These are phyloP conservation scores for Zygnema circumcarinatum DNA, from an alignment of 139 green algal species.

Conservation along the genomic window DNA sequence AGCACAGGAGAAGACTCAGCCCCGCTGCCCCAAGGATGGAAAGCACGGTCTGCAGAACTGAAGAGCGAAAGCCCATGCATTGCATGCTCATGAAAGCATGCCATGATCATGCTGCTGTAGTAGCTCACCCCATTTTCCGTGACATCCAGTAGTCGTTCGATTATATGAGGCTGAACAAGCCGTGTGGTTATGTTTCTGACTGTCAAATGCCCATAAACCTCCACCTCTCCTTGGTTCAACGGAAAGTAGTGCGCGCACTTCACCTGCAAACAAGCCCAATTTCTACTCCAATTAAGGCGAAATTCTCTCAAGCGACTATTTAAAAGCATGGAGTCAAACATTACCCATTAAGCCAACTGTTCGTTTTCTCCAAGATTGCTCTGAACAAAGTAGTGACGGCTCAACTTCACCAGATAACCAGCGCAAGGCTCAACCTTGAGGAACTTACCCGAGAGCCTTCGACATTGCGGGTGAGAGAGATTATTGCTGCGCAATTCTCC, in stretches of 20 bases:
- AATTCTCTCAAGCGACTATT: too few relatives aligned
- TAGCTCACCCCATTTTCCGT: background rate
- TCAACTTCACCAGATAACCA: background rate
- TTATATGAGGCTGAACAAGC: background rate
- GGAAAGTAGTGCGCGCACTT: constrained; percentile 73
- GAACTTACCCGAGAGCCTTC: constrained; percentile 35
- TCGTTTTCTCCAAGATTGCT: too few relatives aligned
- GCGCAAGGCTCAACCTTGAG: too few relatives aligned
- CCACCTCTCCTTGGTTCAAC: background rate
- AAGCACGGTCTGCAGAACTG: background rate
- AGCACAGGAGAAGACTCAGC: background rate
- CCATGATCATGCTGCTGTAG: background rate
- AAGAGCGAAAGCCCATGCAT: background rate
- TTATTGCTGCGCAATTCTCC: constrained; percentile 56
- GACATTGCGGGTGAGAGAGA: constrained; percentile 71
- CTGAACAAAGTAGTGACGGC: background rate
- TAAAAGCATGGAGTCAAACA: too few relatives aligned
- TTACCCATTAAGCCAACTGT: too few relatives aligned
- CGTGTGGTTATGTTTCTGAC: constrained; percentile 14
- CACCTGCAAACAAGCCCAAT: constrained; percentile 8
- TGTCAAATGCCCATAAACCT: constrained; percentile 40
- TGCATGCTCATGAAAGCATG: background rate
- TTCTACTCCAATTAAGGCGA: too few relatives aligned
- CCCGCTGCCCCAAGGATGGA: background rate
- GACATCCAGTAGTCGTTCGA: background rate